Evolutionary conservation across 306 rosid genomes (phyloP).

Genomic region (Morella rubra): DNA sequence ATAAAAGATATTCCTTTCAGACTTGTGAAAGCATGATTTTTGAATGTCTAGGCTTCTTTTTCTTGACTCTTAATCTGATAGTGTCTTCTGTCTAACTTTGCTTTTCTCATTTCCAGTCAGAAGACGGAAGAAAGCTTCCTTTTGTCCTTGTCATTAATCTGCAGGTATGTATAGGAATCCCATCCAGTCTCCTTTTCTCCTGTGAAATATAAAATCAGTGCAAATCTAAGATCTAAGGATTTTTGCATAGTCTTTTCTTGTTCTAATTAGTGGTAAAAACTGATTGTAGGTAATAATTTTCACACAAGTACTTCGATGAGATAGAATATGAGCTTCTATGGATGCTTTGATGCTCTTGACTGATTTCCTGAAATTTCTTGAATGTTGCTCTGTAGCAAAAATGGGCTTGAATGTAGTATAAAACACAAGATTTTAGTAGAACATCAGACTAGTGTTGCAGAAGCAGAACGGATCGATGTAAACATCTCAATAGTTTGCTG

Average conservation of each 20-base stretch:
- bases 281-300: neutral
- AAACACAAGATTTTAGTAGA: neutral
- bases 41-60: conserved; percentile 2
- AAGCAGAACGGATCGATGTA: neutral
- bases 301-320: neutral
- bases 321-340: neutral
- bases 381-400: conserved; percentile 3
- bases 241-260: neutral
- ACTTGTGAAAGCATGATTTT: neutral
- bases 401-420: neutral
- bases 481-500: neutral
- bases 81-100: conserved; percentile 20
- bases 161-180: conserved; percentile 58
- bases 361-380: neutral
- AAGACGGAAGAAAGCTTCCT: conserved; percentile 80
- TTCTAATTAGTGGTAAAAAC: neutral
- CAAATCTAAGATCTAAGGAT: neutral
- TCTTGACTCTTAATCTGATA: conserved; percentile 11
- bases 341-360: neutral
- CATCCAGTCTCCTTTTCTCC: neutral
- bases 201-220: neutral
- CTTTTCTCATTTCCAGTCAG: conserved; percentile 53
- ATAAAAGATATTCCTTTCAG: neutral
- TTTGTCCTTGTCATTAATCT: conserved; percentile 78
- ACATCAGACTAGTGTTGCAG: neutral